Evolutionary conservation across 352 stramenopile species (phyloP).

Genomic region (Pythium aquatile): DNA sequence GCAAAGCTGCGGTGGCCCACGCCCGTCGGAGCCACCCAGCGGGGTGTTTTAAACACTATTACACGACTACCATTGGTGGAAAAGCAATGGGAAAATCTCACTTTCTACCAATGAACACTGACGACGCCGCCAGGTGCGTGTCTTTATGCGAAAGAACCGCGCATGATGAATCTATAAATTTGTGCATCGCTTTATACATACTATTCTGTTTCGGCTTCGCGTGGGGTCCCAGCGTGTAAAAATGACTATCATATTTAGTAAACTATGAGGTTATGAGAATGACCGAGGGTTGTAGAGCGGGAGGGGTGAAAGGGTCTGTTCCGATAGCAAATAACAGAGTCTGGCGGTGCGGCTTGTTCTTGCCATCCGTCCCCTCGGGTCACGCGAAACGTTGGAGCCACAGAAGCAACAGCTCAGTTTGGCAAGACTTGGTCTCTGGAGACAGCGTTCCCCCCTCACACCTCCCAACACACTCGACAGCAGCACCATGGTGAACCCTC

Average conservation of each 20-base stretch:
- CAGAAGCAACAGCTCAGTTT: slow-evolving; percentile 27
- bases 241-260: background rate
- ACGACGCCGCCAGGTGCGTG: slow-evolving; percentile 15
- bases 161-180: background rate
- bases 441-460: slow-evolving; percentile 9
- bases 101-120: slow-evolving; percentile 20
- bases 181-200: background rate
- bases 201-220: too few relatives aligned
- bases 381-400: slow-evolving; percentile 26
- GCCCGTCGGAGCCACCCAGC: slow-evolving; percentile 8
- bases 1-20: slow-evolving; percentile 13
- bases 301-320: background rate
- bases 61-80: slow-evolving; percentile 2
- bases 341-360: slow-evolving; percentile 18
- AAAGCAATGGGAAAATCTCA: background rate
- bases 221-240: too few relatives aligned
- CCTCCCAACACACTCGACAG: background rate
- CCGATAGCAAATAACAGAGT: background rate
- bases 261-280: background rate
- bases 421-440: slow-evolving; percentile 24
- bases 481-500: slow-evolving; percentile 66
- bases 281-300: background rate
- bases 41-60: slow-evolving; percentile 27
- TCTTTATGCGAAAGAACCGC: slow-evolving; percentile 21
- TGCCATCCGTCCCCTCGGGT: slow-evolving; percentile 24